Percentiles rank a stretch among this genome's conserved stretches.
These are phyloP conservation scores for Phytophthora quininea DNA, from an alignment of 352 stramenopile genomes.

Conservation along the genomic window DNA sequence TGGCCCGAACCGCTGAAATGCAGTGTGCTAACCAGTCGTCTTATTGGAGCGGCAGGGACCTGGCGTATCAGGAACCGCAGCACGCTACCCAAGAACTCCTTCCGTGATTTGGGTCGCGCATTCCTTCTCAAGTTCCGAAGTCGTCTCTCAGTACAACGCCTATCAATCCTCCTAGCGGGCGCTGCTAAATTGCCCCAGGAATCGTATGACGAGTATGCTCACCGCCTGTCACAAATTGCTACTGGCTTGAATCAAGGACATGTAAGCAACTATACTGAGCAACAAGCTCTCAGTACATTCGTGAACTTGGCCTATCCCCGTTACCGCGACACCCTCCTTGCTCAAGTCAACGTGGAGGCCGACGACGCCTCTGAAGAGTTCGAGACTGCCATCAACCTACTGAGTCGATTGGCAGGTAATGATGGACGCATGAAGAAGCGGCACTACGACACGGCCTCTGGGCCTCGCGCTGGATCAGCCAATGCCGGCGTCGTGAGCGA, in stretches of 20 bases:
- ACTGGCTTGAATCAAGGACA: slow-evolving; percentile 3
- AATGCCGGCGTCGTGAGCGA: no score
- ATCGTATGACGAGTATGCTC: not conserved
- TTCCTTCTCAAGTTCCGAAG: not conserved
- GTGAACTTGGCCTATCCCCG: slow-evolving; percentile 9
- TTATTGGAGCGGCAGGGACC: not conserved
- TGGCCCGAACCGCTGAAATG: slow-evolving; percentile 6
- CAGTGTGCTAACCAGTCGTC: not conserved
- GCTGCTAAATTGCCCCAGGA: not conserved
- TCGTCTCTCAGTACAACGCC: slow-evolving; percentile 1
- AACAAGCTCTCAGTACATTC: slow-evolving; percentile 12
- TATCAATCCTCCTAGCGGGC: not conserved
- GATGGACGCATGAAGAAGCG: slow-evolving; percentile 4
- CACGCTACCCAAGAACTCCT: not conserved
- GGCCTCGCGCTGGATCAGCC: no score
- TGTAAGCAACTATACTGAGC: slow-evolving; percentile 2
- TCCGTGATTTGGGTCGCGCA: slow-evolving; percentile 2
- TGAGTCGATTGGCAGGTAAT: not conserved
- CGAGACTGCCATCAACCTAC: not conserved
- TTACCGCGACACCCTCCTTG: not conserved
- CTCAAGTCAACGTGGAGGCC: not conserved
- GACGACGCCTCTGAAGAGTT: slow-evolving; percentile 8
- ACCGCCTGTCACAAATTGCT: not conserved
- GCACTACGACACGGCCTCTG: no score
- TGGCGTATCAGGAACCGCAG: not conserved